A percentile compares a stretch with the other conserved stretches of the same genome.
Evolutionary conservation across 2,329 filamentous ascomycete genomes (phyloP).

Genomic region (Bertia moriformis): DNA sequence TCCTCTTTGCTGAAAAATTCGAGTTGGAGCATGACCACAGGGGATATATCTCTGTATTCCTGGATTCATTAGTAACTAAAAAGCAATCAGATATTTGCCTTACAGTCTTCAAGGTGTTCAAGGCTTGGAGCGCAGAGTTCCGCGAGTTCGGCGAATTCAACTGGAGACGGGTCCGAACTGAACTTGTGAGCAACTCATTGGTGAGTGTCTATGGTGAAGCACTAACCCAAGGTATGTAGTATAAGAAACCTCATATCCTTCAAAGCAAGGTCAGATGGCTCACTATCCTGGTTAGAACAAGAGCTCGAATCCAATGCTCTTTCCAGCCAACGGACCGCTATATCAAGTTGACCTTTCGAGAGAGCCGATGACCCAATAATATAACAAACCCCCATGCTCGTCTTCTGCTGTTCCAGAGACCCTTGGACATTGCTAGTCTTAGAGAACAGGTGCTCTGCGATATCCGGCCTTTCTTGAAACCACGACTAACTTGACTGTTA

Average conservation of each 20-base stretch:
- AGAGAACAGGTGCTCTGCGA: conserved; percentile 64
- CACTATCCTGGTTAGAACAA: not conserved
- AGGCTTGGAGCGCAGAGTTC: not conserved
- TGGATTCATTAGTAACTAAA: not conserved
- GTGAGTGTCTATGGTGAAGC: too few species aligned
- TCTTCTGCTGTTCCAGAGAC: conserved; percentile 38
- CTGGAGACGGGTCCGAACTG: not conserved
- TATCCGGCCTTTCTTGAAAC: conserved; percentile 57
- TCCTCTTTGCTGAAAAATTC: not conserved
- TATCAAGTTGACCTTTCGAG: conserved; percentile 32
- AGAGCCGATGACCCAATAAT: conserved; percentile 49
- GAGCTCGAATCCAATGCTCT: conserved; percentile 32
- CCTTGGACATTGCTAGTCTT: conserved; percentile 34
- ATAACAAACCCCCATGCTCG: conserved; percentile 54
- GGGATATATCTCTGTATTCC: not conserved
- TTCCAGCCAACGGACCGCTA: conserved; percentile 60
- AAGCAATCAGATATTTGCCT: not conserved
- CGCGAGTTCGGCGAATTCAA: not conserved
- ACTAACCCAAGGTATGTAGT: not conserved
- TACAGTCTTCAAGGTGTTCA: not conserved
- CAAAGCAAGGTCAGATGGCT: not conserved
- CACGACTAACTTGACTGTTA: conserved; percentile 40
- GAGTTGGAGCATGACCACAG: not conserved
- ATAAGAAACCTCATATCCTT: not conserved
- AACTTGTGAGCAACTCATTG: too few species aligned